Evolutionary conservation across 805 yeast genomes (phyloP).

Genomic region (Lipomyces mesembrius): DNA sequence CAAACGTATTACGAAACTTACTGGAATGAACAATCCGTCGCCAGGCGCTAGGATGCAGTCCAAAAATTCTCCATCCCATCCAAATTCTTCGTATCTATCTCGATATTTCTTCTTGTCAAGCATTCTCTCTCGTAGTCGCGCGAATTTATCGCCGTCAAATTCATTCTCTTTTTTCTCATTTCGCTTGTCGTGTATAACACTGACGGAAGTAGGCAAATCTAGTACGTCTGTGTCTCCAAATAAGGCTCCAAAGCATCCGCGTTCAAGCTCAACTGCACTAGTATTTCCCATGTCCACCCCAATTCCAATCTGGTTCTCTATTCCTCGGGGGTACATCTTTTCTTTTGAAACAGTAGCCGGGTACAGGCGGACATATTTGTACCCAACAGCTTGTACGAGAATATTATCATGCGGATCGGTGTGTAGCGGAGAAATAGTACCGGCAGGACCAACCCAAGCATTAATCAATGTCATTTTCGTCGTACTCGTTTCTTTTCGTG

Average conservation of each 20-base stretch:
- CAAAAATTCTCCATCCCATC: constrained; percentile 36
- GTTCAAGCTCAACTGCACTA: constrained; percentile 38
- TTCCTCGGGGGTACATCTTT: constrained; percentile 31
- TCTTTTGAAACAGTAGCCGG: constrained; percentile 13
- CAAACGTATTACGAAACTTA: constrained; percentile 9
- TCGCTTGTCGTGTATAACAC: not conserved
- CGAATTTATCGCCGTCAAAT: constrained; percentile 8
- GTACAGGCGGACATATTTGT: constrained; percentile 40
- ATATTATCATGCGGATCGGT: constrained; percentile 39
- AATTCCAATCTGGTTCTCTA: constrained; percentile 3
- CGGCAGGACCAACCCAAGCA: constrained; percentile 41
- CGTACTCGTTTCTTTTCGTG: not conserved
- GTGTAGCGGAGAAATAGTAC: constrained; percentile 42
- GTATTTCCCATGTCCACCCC: constrained; percentile 38
- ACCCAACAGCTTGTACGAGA: constrained; percentile 41
- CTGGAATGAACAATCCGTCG: constrained; percentile 41
- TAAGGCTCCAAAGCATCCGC: constrained; percentile 24
- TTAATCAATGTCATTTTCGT: constrained; percentile 19
- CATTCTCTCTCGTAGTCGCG: constrained; percentile 1
- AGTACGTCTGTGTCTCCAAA: constrained; percentile 18
- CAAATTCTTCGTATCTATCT: constrained; percentile 37
- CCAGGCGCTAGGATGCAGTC: constrained; percentile 41
- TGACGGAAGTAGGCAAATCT: not conserved
- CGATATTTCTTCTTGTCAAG: constrained; percentile 30
- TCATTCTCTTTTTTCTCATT: not conserved